Evolutionary conservation across 2,329 filamentous ascomycete genomes (phyloP), one percentile per base, ranked within the genome.

Genomic region (Fusarium tanahbumbuense): DNA sequence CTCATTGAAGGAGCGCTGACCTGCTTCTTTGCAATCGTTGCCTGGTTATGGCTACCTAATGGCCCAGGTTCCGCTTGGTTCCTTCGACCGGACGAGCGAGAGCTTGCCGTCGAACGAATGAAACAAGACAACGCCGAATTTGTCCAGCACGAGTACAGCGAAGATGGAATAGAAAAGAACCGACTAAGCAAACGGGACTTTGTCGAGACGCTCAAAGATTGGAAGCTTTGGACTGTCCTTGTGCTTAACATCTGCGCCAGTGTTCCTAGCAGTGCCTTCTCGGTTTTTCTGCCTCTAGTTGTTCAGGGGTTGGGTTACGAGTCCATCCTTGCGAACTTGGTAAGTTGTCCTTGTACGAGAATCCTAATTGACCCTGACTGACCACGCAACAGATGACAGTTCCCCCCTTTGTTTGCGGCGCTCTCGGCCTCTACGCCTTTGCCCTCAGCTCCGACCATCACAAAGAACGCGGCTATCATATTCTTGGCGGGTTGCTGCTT

Each of bases 1-100:
- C 89, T 92, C 49, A 87, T 92, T n/a, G 89, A 92, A 75, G 90
- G 90, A 11, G 79, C 83, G 6, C 82, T 78, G 1, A 78, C 76
- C 20, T 76, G 75, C 32, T 56, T 76, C 37, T 62, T 78, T 41
- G 75, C 74, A n/a, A 15, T 72, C 32, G n/a, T 73, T 27, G 67
- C 73, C 27, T 76, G 74, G 74, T 16, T 65, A 32, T 76, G 74
- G 72, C 60, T 76, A 10, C 74, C 74, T 22, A 68, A 44, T 23
- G 72, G 72, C 2, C 74, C 74, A 20, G 74, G 74, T 18, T 69
- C 73, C 20, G 74, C 74, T 4, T 76, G 74, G 74, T 76, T 76
- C 46, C 72, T 76, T 25, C 25, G 22, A 30, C 49, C 69, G 8
- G 64, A 73, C 12, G 71, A 76, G 49, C 71, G 69, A 25, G 45